Base-by-base conservation (phyloP, 1,284 basidiomycete species). In the Cryptococcus hybrid region DNA sequence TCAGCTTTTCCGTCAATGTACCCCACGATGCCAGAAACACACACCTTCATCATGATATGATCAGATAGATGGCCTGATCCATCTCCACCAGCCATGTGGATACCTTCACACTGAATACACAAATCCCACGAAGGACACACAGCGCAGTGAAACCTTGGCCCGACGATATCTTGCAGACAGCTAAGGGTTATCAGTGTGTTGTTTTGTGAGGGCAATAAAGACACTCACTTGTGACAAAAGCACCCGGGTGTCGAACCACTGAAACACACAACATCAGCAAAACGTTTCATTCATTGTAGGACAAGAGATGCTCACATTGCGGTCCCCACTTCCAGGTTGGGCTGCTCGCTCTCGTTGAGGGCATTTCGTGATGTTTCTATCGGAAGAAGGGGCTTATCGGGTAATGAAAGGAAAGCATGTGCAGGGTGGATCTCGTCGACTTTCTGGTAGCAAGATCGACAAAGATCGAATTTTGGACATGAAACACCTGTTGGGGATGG, bases 41-140 rank as follows among this genome's bases (percentile, higher is more conserved):
- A 51, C 55, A 89, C 90, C 85, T 95, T 94, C 78, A 95, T 90
- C 84, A 93, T 85, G 66, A 93, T 91, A 70, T 95, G 92, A 5
- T 79, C 76, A 0, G 76, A 61, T 0, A 73, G 72, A 56, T 79
- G 78, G 36, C 65, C 61, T 38, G 68, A 60, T 12, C 66, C 69
- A 36, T 63, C 62, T 30, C 59, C 58, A 1, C 35, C 52, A 8
- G 62, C 54, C 12, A 66, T 65, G 1, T 88, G 88, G 13, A 92
- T 80, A 13, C 90, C 89, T 74, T 94, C 92, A 74, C 92, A 95
- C 66, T 92, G 90, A 15, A 87, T 84, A 69, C 92, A 95, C 18
- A 94, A 62, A 57, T 79, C 78, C 75, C 77, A 79, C 2, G 76
- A 75, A 1, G 78, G 75, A 69, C 92, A 95, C n/a, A 90, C 86